A percentile compares a stretch with the other conserved stretches of the same genome.
These are phyloP conservation scores for Pythium rishiriense DNA, from an alignment of 352 stramenopile genomes.

Conservation along the genomic window DNA sequence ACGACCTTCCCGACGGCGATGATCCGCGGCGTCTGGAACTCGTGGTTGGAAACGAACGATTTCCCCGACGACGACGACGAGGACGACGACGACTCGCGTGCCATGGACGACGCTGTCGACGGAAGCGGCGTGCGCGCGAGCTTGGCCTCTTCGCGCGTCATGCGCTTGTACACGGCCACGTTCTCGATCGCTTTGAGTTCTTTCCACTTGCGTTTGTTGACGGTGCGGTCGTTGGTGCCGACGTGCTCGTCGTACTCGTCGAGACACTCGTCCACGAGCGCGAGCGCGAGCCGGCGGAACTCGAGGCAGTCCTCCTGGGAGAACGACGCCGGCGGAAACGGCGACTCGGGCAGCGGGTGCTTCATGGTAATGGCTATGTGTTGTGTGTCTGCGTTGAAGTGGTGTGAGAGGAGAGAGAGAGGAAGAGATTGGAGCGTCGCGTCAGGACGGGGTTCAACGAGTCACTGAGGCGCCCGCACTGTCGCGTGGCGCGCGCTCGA, in stretches of 20 bases:
- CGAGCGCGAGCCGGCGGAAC: constrained; percentile 5
- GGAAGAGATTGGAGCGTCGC: not conserved
- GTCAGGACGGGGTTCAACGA: not conserved
- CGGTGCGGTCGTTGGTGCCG: constrained; percentile 5
- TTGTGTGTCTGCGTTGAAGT: not conserved
- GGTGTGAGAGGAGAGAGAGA: not conserved
- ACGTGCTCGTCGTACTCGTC: constrained; percentile 19
- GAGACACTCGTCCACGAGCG: constrained; percentile 19
- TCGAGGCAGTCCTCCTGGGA: constrained; percentile 7
- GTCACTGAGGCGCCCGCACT: not conserved
- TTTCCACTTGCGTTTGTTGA: constrained; percentile 39
- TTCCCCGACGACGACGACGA: constrained; percentile 8
- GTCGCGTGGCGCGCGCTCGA: not conserved
- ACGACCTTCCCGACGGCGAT: constrained; percentile 21
- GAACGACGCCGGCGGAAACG: constrained; percentile 12
- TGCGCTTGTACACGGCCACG: constrained; percentile 39
- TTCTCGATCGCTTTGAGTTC: constrained; percentile 47
- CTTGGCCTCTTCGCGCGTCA: constrained; percentile 10
- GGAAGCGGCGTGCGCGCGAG: constrained; percentile 1
- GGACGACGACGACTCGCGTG: constrained; percentile 10
- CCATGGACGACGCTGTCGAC: constrained; percentile 11
- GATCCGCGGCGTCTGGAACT: constrained; percentile 17
- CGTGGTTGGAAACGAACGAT: not conserved
- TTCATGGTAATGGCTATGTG: constrained; percentile 8
- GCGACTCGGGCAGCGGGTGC: constrained; percentile 18